Evolutionary conservation across 306 rosid genomes (phyloP).

Genomic region (Quercus berberidifolia): DNA sequence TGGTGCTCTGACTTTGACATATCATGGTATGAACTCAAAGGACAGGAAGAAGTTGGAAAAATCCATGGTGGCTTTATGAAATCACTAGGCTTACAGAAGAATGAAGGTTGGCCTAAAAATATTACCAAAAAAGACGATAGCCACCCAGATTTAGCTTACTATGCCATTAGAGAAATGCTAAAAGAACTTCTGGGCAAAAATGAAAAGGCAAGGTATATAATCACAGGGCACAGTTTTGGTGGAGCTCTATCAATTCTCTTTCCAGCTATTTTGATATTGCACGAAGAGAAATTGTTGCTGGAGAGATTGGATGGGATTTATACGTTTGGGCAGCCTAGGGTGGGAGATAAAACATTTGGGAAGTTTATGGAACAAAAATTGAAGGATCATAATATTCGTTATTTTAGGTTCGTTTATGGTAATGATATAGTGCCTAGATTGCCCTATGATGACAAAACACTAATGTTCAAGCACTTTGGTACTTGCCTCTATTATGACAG

Average conservation of each 20-base stretch:
- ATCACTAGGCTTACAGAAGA: constrained; percentile 60
- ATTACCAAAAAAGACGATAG: constrained; percentile 13
- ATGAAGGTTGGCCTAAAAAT: constrained; percentile 52
- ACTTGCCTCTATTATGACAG: constrained; percentile 57
- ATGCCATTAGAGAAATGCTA: constrained; percentile 40
- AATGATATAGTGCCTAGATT: constrained; percentile 71
- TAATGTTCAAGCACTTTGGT: constrained; percentile 82
- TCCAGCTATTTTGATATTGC: constrained; percentile 43
- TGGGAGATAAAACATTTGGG: constrained; percentile 53
- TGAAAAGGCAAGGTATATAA: constrained; percentile 34
- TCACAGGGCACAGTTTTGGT: constrained; percentile 71
- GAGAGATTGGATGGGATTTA: constrained; percentile 67
- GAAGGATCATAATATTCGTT: constrained; percentile 40
- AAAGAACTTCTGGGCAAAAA: constrained; percentile 30
- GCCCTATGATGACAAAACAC: constrained; percentile 56
- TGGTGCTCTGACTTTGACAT: constrained; percentile 81
- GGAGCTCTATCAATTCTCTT: constrained; percentile 62
- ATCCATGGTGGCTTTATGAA: constrained; percentile 85
- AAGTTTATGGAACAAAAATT: constrained; percentile 44
- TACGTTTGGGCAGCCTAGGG: constrained; percentile 92
- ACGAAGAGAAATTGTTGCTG: constrained; percentile 50
- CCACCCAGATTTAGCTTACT: constrained; percentile 47
- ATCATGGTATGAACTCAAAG: constrained; percentile 64
- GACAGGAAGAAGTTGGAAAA: constrained; percentile 26
- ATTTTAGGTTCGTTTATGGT: constrained; percentile 70